Base-by-base conservation (phyloP, 2,329 filamentous ascomycete species). In the Fusarium marasasianum region DNA sequence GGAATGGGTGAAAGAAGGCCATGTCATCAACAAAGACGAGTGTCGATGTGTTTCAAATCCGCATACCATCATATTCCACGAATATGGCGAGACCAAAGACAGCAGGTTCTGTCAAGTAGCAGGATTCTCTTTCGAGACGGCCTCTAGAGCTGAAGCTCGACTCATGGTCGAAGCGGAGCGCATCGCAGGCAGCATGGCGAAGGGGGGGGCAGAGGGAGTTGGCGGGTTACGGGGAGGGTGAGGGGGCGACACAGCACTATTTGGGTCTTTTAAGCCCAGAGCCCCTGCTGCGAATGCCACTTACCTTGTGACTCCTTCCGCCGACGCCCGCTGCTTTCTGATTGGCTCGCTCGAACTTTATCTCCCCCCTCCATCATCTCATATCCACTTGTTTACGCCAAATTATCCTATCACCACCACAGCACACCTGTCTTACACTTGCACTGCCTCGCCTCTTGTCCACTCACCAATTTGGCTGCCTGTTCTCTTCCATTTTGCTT, bases 181-280 rank as follows among this genome's bases (percentile, higher is more conserved):
- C 59, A 50, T 31, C 26, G 26, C 45, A 43, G 59, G 41, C 57
- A 45, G 31, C 41, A 37, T 37, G 18, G 41, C 31, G 31, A 66
- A 43, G 48, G 38, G 50, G 63, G 63, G 53, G 56, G 26, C 63
- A 62, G 67, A 71, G 72, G 72, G 77, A 79, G 77, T 77, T 69
- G 74, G 72, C 76, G 73, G 75, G 70, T 75, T 79, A 63, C 55
- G 70, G 80, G 47, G 80, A 81, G 84, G 85, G 65, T 80, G 63
- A 62, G 47, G 63, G 86, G 85, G 86, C 84, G 83, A 81, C 80
- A 78, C 80, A 82, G 83, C 82, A 83, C 84, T 88, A 87, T 89
- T 87, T 89, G 87, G 86, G 82, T 84, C 83, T 85, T 87, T 88
- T 87, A 88, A 87, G 83, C 77, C 80, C 81, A 77, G 80, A 57